Evolutionary conservation across 352 stramenopile genomes (phyloP).

Genomic region (Globisporangium spinosum): DNA sequence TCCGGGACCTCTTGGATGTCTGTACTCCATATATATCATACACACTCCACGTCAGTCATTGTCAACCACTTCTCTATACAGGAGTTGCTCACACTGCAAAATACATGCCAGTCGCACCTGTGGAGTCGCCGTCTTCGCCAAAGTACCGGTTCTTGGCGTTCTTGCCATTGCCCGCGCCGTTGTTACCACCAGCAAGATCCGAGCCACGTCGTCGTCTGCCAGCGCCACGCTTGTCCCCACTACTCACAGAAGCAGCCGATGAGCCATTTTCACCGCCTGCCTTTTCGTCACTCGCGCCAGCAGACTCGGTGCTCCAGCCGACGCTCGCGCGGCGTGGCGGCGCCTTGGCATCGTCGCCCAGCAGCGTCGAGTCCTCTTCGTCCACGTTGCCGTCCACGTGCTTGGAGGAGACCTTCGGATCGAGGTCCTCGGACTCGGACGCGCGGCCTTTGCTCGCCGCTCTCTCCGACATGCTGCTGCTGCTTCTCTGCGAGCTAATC

Average conservation of each 20-base stretch:
- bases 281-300: constrained; percentile 25
- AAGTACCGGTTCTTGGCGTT: constrained; percentile 64
- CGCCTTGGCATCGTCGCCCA: constrained; percentile 39
- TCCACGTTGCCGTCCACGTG: constrained; percentile 31
- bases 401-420: constrained; percentile 13
- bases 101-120: constrained; percentile 22
- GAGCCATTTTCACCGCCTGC: constrained; percentile 11
- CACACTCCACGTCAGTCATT: background rate
- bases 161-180: constrained; percentile 31
- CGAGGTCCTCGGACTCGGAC: constrained; percentile 10
- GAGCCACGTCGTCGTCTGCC: constrained; percentile 55
- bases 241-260: background rate
- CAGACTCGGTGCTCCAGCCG: constrained; percentile 48
- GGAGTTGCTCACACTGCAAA: background rate
- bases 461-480: constrained; percentile 3
- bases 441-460: constrained; percentile 4
- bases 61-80: background rate
- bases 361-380: constrained; percentile 39
- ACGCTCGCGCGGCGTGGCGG: constrained; percentile 57
- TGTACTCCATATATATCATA: constrained; percentile 6
- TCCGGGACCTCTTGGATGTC: constrained; percentile 81
- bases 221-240: constrained; percentile 46
- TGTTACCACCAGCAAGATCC: constrained; percentile 19
- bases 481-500: background rate
- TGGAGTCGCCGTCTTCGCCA: constrained; percentile 64